Evolutionary conservation across 163 green algal species (phyloP), one percentile per base, ranked within the genome.

Genomic region (Chloromonas sp.): DNA sequence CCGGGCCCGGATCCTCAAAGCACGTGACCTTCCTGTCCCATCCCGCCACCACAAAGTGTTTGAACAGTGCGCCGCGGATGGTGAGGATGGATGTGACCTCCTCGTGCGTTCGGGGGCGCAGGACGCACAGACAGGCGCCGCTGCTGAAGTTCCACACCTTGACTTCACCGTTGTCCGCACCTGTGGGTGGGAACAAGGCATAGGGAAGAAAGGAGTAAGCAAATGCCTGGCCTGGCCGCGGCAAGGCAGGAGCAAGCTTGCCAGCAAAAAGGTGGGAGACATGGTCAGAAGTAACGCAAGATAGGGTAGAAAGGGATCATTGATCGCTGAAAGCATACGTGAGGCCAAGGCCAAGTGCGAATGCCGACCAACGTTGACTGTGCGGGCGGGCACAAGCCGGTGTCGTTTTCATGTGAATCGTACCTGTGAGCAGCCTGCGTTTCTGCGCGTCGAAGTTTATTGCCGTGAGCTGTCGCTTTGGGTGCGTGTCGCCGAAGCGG

Each of bases 81-180:
- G 84, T 90, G 59, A 91, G 60, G 60, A 94, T 81, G 15, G 81
- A 87, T 14, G 91, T 95, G 78, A 95, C 88, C 86, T 96, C 93
- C 59, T 89, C 81, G 14, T 77, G 61, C 1, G 70, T 87, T 3
- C 59, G 59, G 66, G 78, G 82, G 78, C 83, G 66, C 59, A 94
- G 81, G 36, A 81, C 79, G 79, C 89, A 91, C 58, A 96, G 82
- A 84, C 86, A 92, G 11, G 84, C 83, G 8, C 93, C 92, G 80
- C 86, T 93, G 84, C 83, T 90, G 85, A 93, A 94, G 91, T 96
- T 96, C 93, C 93, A 96, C 82, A 94, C 85, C 88, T 93, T 91
- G 62, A 92, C 82, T 13, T 83, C 15, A 8, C 89, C 91, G 78
- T 89, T 87, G 14, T 92, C 90, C 14, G 76, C 84, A 2, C 89